A percentile compares a stretch with the other conserved stretches of the same genome.
These are phyloP conservation scores for Hypsizygus marmoreus DNA, from an alignment of 768 basidiomycete species.

Conservation along the genomic window DNA sequence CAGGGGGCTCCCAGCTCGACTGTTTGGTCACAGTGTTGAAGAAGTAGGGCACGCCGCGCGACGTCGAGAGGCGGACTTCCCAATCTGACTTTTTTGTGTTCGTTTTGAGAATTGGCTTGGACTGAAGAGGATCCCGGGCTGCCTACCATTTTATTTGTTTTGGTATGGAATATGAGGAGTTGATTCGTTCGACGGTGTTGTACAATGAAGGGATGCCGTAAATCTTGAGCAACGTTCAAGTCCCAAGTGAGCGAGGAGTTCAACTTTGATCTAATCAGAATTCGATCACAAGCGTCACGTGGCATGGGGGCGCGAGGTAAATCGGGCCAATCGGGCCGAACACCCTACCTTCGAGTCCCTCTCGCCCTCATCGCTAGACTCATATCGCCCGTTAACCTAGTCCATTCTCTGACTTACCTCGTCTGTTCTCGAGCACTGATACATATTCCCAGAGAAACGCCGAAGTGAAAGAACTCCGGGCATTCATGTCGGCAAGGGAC, in stretches of 20 bases:
- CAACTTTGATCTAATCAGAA: too few species aligned
- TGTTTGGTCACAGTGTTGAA: conserved; percentile 71
- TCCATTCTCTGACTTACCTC: background rate
- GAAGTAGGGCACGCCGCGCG: conserved; percentile 82
- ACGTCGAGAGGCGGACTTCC: conserved; percentile 88
- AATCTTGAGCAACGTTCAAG: too few species aligned
- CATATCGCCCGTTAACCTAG: background rate
- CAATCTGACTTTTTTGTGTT: conserved; percentile 40
- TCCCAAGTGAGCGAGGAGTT: too few species aligned
- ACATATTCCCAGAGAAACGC: background rate
- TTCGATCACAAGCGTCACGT: too few species aligned
- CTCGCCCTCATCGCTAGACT: background rate
- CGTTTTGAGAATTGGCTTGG: background rate
- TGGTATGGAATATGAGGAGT: too few species aligned
- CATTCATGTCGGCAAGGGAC: conserved; percentile 19
- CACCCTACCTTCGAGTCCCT: background rate
- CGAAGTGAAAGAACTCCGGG: background rate
- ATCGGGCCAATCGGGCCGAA: too few species aligned
- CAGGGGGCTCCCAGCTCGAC: conserved; percentile 82
- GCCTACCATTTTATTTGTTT: conserved; percentile 14
- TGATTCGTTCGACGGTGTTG: too few species aligned
- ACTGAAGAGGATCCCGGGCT: background rate
- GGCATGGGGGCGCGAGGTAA: too few species aligned
- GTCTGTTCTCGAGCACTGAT: background rate
- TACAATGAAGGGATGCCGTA: too few species aligned